A percentile compares a stretch with the other conserved stretches of the same genome.
phyloP scores from a whole-genome alignment of 768 basidiomycete genomes.

The Lactifluus echinatus region DNA sequence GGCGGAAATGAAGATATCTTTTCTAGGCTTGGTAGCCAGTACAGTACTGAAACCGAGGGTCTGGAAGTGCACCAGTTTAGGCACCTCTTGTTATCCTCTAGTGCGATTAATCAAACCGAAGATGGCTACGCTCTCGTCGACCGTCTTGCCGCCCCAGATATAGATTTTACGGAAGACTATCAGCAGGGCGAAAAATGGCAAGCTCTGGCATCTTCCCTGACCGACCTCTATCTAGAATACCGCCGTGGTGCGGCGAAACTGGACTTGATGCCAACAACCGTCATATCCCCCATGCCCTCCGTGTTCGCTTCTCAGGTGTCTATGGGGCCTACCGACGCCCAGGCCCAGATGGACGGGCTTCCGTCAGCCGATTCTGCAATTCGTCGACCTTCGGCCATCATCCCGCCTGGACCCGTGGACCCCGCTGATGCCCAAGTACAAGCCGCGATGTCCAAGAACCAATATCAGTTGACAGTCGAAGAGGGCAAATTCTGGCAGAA shows the following conservation, averaged over 20 bases:
- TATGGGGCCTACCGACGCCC: not conserved
- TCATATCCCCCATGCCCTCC: slow-evolving; percentile 13
- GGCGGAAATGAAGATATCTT: not conserved
- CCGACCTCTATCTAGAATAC: slow-evolving; percentile 30
- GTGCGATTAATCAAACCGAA: slow-evolving; percentile 25
- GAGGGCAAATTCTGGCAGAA: slow-evolving; percentile 26
- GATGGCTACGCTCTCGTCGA: slow-evolving; percentile 40
- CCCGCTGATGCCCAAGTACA: slow-evolving; percentile 9
- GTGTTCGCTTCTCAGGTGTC: not conserved
- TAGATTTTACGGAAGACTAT: slow-evolving; percentile 5
- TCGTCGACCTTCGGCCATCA: not conserved
- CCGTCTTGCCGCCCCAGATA: not conserved
- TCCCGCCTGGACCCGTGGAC: not conserved
- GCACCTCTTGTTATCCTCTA: not conserved
- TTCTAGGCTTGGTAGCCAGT: not conserved
- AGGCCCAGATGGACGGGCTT: not conserved
- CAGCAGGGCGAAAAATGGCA: slow-evolving; percentile 1
- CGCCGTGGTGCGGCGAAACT: slow-evolving; percentile 39
- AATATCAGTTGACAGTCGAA: slow-evolving; percentile 21
- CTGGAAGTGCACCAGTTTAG: not conserved
- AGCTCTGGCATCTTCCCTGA: slow-evolving; percentile 7
- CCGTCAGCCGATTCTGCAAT: not conserved
- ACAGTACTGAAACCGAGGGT: not conserved
- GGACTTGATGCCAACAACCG: slow-evolving; percentile 32
- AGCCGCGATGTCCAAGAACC: slow-evolving; percentile 23